A percentile compares a stretch with the other conserved stretches of the same genome.
These are phyloP conservation scores for Dactylellina leptospora DNA, from an alignment of 2,329 filamentous ascomycete genomes.

Conservation along the genomic window DNA sequence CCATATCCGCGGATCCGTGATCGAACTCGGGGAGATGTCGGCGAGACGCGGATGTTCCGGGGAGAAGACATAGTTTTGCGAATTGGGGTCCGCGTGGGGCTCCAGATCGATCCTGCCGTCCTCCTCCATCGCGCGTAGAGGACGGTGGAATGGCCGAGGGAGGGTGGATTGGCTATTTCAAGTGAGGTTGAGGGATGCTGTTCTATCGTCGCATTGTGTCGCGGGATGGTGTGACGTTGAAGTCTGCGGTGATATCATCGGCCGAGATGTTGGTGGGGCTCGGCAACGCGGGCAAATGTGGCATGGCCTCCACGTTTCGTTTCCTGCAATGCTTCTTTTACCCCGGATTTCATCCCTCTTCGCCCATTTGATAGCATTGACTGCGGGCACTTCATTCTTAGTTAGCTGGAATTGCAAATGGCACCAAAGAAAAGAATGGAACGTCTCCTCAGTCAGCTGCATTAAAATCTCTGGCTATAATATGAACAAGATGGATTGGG, in stretches of 20 bases:
- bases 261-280: slow-evolving; percentile 5
- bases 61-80: slow-evolving; percentile 30
- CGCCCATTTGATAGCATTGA: no score
- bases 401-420: no score
- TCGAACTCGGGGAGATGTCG: slow-evolving; percentile 11
- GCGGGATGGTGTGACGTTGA: slow-evolving; percentile 23
- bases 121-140: slow-evolving; percentile 3
- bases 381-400: no score
- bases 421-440: no score
- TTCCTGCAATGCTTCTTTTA: neutral
- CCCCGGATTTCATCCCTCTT: slow-evolving; percentile 28
- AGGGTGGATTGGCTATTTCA: neutral
- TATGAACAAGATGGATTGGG: slow-evolving; percentile 5
- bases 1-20: slow-evolving; percentile 24
- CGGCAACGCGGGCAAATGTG: slow-evolving; percentile 14
- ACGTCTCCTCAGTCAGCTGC: no score
- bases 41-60: slow-evolving; percentile 42
- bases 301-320: slow-evolving; percentile 8
- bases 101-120: neutral
- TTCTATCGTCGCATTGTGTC: neutral
- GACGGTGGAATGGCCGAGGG: neutral
- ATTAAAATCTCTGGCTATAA: slow-evolving; percentile 6
- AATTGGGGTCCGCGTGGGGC: slow-evolving; percentile 28
- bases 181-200: neutral
- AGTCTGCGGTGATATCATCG: slow-evolving; percentile 28